Percentiles rank a stretch among this genome's conserved stretches.
Conservation (phyloP, 306 rosid genomes). For the Abrus precatorius region DNA sequence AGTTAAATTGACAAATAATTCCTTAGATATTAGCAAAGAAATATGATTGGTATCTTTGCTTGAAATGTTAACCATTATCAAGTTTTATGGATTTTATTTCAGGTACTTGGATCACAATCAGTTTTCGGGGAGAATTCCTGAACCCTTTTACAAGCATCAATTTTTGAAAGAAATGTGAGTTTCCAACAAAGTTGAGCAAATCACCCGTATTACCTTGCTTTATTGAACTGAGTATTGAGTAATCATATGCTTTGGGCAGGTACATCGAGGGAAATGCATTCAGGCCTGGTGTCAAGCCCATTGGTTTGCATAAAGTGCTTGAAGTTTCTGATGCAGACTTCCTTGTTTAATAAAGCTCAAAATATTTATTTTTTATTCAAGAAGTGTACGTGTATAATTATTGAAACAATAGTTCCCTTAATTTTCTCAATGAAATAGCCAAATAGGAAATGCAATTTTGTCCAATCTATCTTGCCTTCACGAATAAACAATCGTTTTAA, state of each 20-base stretch:
- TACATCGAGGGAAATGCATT: constrained; percentile 90
- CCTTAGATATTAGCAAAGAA: not conserved
- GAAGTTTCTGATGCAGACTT: constrained; percentile 93
- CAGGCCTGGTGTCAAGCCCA: constrained; percentile 85
- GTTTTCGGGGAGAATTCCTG: constrained; percentile 94
- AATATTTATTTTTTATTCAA: constrained; percentile 40
- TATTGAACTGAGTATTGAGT: constrained; percentile 28
- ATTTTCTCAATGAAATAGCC: constrained; percentile 57
- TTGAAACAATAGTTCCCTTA: constrained; percentile 51
- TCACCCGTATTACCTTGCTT: not conserved
- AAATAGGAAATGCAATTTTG: constrained; percentile 55
- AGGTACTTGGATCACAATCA: constrained; percentile 99
- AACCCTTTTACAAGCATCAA: constrained; percentile 88
- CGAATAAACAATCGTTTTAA: constrained; percentile 34
- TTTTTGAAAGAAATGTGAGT: constrained; percentile 98
- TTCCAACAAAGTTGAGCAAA: constrained; percentile 17
- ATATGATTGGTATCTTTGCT: constrained; percentile 29
- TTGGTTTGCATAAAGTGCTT: constrained; percentile 88
- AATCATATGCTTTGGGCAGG: constrained; percentile 54
- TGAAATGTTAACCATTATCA: constrained; percentile 19
- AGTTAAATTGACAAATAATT: not conserved
- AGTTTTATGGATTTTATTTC: constrained; percentile 27
- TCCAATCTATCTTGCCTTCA: constrained; percentile 13
- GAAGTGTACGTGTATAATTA: constrained; percentile 54
- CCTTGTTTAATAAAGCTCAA: constrained; percentile 66